Evolutionary conservation across 805 yeast genomes (phyloP).

Genomic region (Starmerella floricola): DNA sequence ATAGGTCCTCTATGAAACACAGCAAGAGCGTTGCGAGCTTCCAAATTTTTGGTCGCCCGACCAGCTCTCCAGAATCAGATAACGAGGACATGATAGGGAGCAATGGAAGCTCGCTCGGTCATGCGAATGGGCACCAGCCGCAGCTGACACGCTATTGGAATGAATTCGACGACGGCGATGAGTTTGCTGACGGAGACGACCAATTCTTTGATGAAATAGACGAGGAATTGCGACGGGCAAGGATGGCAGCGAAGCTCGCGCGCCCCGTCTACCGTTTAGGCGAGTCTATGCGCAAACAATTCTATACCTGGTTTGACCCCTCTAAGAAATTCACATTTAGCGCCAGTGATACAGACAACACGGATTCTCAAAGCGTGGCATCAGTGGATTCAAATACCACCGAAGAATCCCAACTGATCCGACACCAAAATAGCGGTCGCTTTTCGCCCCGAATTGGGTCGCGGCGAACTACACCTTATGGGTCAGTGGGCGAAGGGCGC

Average conservation of each 20-base stretch:
- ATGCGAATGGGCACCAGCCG: background rate
- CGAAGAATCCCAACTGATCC: background rate
- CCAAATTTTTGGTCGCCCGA: background rate
- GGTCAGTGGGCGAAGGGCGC: background rate
- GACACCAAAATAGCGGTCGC: conserved; percentile 2
- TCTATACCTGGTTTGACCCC: conserved; percentile 13
- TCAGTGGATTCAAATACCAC: background rate
- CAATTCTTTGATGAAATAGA: conserved; percentile 27
- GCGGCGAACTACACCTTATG: conserved; percentile 1
- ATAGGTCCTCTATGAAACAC: background rate
- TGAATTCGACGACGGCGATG: conserved; percentile 52
- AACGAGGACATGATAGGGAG: background rate
- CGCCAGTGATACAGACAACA: conserved; percentile 8
- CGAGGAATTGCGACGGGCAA: conserved; percentile 25
- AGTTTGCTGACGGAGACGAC: conserved; percentile 26
- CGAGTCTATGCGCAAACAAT: conserved; percentile 21
- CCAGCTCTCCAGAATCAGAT: too few species aligned
- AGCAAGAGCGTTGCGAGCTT: conserved; percentile 2
- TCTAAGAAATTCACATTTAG: background rate
- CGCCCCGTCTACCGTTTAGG: conserved; percentile 24
- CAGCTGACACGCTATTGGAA: conserved; percentile 42
- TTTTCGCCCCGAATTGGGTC: conserved; percentile 17
- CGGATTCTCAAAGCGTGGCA: conserved; percentile 1
- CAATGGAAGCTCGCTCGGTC: background rate
- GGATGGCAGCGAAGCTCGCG: conserved; percentile 27